Percentiles rank a stretch among this genome's conserved stretches.
Evolutionary conservation across 1,139 yeast species (phyloP).

Genomic region (Cylindricascospora bacillispora): DNA sequence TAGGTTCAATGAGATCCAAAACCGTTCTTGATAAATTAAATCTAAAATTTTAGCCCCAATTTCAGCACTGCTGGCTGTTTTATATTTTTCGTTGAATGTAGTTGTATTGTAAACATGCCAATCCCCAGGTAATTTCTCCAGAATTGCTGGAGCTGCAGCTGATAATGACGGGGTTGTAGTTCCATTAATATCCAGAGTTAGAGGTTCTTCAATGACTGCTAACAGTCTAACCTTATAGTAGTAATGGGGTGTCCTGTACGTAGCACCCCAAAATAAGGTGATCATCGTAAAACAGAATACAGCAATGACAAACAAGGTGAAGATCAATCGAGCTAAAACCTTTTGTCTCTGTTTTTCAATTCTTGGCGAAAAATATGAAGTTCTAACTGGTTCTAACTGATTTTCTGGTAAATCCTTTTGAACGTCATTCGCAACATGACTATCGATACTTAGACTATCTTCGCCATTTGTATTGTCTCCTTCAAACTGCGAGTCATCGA

Average conservation of each 20-base stretch:
- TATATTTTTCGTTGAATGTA: slow-evolving; percentile 16
- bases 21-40: slow-evolving; percentile 35
- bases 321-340: slow-evolving; percentile 6
- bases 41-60: slow-evolving; percentile 29
- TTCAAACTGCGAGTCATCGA: no score
- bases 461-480: no score
- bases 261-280: slow-evolving; percentile 4
- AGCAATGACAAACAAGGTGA: slow-evolving; percentile 4
- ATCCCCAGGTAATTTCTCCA: slow-evolving; percentile 10
- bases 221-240: slow-evolving; percentile 1
- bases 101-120: slow-evolving; percentile 23
- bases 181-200: slow-evolving; percentile 1
- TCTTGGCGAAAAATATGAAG: slow-evolving; percentile 7
- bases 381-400: slow-evolving; percentile 3
- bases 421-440: slow-evolving; percentile 3
- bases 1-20: slow-evolving; percentile 42
- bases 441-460: no score
- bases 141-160: slow-evolving; percentile 5
- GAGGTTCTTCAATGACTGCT: slow-evolving; percentile 5
- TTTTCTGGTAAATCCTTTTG: slow-evolving; percentile 1
- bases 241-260: slow-evolving; percentile 3
- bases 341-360: slow-evolving; percentile 5
- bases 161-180: slow-evolving; percentile 2
- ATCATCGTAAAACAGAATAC: slow-evolving; percentile 4
- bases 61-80: slow-evolving; percentile 26